Base-by-base conservation (phyloP, 352 stramenopile species). In the Phytophthora sansomeana region DNA sequence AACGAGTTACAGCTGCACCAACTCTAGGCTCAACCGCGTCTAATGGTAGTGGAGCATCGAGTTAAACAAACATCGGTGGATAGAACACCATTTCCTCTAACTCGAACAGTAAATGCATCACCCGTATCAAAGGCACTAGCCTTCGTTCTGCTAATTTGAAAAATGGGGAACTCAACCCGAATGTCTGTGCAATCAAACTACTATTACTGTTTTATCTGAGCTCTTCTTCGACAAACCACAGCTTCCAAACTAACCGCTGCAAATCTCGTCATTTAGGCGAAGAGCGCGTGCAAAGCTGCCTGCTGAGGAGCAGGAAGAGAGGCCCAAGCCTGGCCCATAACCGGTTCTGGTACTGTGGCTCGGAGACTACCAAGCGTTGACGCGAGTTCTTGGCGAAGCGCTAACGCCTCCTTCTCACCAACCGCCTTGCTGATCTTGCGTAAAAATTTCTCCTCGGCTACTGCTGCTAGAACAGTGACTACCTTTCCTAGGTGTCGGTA, bases 291-390 rank as follows among this genome's bases (percentile, higher is more conserved):
- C 52, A 94, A 54, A 24, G 81, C 83, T 14, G 75, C 69, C 52
- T 92, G 82, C 48, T 92, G 86, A 29, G 77, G 38, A 2, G 56
- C 55, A 9, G 70, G 72, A 19, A 94, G 66, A n/a, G 64, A 64
- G 8, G 72, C 54, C 86, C 86, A 94, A 13, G 81, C 80, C 29
- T 84, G 73, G 2, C 64, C 65, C 82, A 94, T 92, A 16, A 83
- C 53, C 7, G 72, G 60, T 29, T 80, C 72, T 6, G 86, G 83
- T n/a, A 92, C 69, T 8, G 75, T 80, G 7, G 69, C 64, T 1
- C 79, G 83, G 29, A 94, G 69, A 28, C 51, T 56, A 53, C 68
- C 64, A 2, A 95, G 75, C 16, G 77, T 84, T 17, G 75, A 63
- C 2, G 81, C 69, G 17, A 93, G 67, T 51, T 75, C 62, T 2